These are phyloP conservation scores for Clonostachys solani DNA, from an alignment of 2,329 filamentous ascomycete species.

Conservation along the genomic window DNA sequence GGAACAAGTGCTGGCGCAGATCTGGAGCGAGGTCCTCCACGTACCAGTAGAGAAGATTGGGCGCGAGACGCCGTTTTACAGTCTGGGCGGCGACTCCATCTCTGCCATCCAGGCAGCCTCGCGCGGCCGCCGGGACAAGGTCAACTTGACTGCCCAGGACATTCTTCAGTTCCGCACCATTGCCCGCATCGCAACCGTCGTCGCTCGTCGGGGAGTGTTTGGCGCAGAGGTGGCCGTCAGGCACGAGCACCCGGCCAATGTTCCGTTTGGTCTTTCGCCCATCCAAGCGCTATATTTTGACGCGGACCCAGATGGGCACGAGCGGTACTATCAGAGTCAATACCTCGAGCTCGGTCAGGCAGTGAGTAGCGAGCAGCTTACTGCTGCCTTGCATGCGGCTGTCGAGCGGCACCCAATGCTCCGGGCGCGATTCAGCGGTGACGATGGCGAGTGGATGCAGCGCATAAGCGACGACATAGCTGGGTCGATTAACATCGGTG, in stretches of 20 bases:
- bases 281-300: constrained; percentile 7
- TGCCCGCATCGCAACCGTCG: constrained; percentile 8
- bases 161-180: constrained; percentile 22
- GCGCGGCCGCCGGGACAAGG: constrained; percentile 19
- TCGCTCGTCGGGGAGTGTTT: too few relatives aligned
- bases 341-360: constrained; percentile 1
- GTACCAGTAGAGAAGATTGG: constrained; percentile 19
- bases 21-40: constrained; percentile 36
- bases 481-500: not conserved
- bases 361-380: not conserved
- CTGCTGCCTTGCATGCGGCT: constrained; percentile 1
- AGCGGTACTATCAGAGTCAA: constrained; percentile 8
- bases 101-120: constrained; percentile 34
- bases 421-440: constrained; percentile 5
- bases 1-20: constrained; percentile 8
- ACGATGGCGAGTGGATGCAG: constrained; percentile 1
- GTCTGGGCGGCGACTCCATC: constrained; percentile 37
- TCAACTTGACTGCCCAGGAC: constrained; percentile 22
- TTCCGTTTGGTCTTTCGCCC: constrained; percentile 20
- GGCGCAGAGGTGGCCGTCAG: constrained; percentile 24
- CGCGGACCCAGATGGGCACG: not conserved
- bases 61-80: constrained; percentile 25
- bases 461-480: constrained; percentile 3
- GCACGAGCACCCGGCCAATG: constrained; percentile 17
- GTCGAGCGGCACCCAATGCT: constrained; percentile 8